Percentiles rank a stretch among this genome's conserved stretches.
phyloP scores from a whole-genome alignment of 306 rosid genomes.

The Pueraria montana region DNA sequence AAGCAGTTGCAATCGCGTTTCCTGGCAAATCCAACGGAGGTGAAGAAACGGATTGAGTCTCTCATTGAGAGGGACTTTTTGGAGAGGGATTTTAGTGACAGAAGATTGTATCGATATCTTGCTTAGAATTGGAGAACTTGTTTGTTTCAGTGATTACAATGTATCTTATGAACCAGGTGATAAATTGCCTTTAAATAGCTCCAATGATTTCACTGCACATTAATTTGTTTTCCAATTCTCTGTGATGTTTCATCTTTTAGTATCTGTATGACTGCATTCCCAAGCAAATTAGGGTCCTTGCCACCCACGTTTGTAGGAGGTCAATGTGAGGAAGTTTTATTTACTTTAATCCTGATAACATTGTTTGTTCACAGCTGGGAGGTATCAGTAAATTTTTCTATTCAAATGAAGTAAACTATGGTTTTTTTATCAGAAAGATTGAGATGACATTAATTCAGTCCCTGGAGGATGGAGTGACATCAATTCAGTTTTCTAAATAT shows the following conservation, averaged over 20 bases:
- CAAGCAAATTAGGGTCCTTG: slow-evolving; percentile 4
- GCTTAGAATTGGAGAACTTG: slow-evolving; percentile 57
- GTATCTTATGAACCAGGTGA: slow-evolving; percentile 50
- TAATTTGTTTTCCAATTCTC: slow-evolving; percentile 41
- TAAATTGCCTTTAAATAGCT: slow-evolving; percentile 37
- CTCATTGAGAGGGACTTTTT: slow-evolving; percentile 93
- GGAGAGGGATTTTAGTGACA: slow-evolving; percentile 86
- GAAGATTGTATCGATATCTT: slow-evolving; percentile 91
- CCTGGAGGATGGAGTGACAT: not conserved
- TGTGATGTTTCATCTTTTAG: slow-evolving; percentile 24
- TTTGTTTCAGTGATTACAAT: slow-evolving; percentile 38
- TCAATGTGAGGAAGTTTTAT: not conserved
- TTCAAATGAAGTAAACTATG: no score
- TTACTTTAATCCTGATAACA: not conserved
- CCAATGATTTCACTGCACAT: slow-evolving; percentile 55
- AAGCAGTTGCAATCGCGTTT: slow-evolving; percentile 87
- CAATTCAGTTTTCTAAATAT: not conserved
- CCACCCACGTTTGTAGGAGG: slow-evolving; percentile 10
- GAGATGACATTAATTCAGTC: not conserved
- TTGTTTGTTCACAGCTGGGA: not conserved
- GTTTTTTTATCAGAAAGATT: not conserved
- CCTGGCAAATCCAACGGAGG: slow-evolving; percentile 88
- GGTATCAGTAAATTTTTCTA: no score
- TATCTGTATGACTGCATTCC: not conserved
- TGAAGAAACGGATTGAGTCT: slow-evolving; percentile 87